Evolutionary conservation across 2,329 filamentous ascomycete genomes (phyloP), one percentile per base, ranked within the genome.

Genomic region (Colletotrichum cuscutae): DNA sequence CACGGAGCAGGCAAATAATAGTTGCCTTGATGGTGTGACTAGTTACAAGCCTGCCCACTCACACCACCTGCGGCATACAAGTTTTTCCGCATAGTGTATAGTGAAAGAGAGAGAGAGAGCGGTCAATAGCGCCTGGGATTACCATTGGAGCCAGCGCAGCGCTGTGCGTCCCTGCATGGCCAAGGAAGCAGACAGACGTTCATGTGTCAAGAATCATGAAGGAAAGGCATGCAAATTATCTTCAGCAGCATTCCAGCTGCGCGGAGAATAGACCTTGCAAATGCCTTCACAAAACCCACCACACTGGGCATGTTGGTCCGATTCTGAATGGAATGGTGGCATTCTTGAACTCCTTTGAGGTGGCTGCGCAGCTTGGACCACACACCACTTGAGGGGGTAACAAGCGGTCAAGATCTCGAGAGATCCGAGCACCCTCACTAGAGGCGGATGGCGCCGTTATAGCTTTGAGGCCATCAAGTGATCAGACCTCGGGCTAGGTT

Each of bases 121-220:
- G 71, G 71, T 71, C 67, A 70, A 49, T 37, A 22, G 22, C 24
- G 60, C 37, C 71, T 15, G 37, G 71, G 71, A 71, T 65, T 65
- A 52, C 67, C 15, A 73, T 57, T 73, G 71, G 71, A 71, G 67
- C 71, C 71, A 73, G 37, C 71, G 49, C 71, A 73, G 58, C 61
- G 56, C 52, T 49, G 62, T 37, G 22, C 66, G 28, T 64, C 37
- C 58, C 52, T 69, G 70, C 65, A 69, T 63, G 52, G 26, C 52
- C 66, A 64, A 69, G 52, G 30, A 46, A 42, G 37, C 37, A 42
- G 37, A 58, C 52, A 15, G n/a, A n/a, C 13, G 52, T 59, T 71
- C 46, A 35, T 28, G 61, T 28, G 46, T 63, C 52, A 22, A 49
- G 19, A 42, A 42, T 32, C 28, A 19, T 13, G n/a, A 49, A 56